Base-by-base conservation (phyloP, 768 basidiomycete species). In the Mycena galericulata region DNA sequence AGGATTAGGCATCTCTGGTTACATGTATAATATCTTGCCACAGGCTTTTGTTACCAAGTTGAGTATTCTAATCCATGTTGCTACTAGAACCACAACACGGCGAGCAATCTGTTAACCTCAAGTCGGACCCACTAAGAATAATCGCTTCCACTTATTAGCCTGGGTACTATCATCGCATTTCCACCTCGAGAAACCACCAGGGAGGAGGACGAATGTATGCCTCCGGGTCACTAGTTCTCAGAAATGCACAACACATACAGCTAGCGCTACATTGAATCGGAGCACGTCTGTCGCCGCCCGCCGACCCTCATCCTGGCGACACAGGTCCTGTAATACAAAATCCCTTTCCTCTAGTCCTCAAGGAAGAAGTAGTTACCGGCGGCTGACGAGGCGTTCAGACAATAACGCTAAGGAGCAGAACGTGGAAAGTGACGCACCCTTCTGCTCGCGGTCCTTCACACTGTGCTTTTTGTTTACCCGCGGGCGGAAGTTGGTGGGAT, bases 311-410 rank as follows among this genome's bases (percentile, higher is more conserved):
- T 27, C 17, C 34, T 14, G 34, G 34, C 14, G 53, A 32, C 29
- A 54, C 60, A 32, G 29, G 34, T 36, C 59, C 29, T 22, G 55
- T 64, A 32, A 62, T 40, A 62, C 29, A 29, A 43, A 34, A n/a
- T 9, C 15, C 12, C 20, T 10, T 24, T 14, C 15, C 18, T 68
- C 79, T 84, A 93, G 75, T 95, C 93, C 78, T 96, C 94, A 18
- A 95, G 87, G 92, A 96, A 96, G 88, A 96, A 96, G 81, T 95
- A 96, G 79, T 94, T 95, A 27, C 94, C 94, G 62, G 91, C 82
- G 58, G 83, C 94, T 95, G 75, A 68, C 18, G 22, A 32, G 30
- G 49, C 56, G 58, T 29, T n/a, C 43, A 49, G 47, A 46, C 54
- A 62, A 66, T 36, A 59, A 7, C 27, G 11, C 49, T 51, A 41